These are phyloP conservation scores for Globisporangium orthogonon DNA, from an alignment of 352 stramenopile genomes.

Conservation along the genomic window DNA sequence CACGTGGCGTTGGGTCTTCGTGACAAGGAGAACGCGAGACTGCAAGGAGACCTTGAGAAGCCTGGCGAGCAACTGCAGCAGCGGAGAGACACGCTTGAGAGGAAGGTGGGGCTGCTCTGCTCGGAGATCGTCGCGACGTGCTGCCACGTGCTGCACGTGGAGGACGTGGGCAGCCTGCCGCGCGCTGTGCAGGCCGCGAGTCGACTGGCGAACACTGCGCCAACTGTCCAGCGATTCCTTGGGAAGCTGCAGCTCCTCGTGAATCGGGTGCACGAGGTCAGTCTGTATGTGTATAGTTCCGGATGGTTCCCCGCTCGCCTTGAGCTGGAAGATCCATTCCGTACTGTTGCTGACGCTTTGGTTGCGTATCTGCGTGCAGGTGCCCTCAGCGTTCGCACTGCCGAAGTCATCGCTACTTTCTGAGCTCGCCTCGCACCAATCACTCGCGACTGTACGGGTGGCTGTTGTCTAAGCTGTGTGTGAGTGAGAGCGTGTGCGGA, in stretches of 20 bases:
- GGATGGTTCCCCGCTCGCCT: no score
- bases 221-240: constrained; percentile 9
- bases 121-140: constrained; percentile 29
- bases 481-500: no score
- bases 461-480: no score
- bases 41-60: neutral
- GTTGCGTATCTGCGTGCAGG: neutral
- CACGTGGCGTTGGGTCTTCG: neutral
- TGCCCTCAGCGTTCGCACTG: neutral
- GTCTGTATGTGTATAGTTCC: neutral
- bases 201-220: constrained; percentile 1
- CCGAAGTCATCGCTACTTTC: neutral
- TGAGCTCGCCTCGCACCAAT: neutral
- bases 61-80: neutral
- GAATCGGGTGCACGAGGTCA: constrained; percentile 6
- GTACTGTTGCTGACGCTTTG: no score
- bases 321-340: no score
- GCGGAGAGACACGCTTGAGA: constrained; percentile 14
- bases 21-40: neutral
- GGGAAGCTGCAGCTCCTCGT: constrained; percentile 2
- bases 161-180: constrained; percentile 15
- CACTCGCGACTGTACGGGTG: constrained; percentile 4
- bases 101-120: constrained; percentile 21
- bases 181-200: constrained; percentile 2
- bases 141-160: constrained; percentile 16